A percentile compares a stretch with the other conserved stretches of the same genome.
Evolutionary conservation across 495 filamentous ascomycete genomes (phyloP).

Genomic region (Cryomyces antarcticus): DNA sequence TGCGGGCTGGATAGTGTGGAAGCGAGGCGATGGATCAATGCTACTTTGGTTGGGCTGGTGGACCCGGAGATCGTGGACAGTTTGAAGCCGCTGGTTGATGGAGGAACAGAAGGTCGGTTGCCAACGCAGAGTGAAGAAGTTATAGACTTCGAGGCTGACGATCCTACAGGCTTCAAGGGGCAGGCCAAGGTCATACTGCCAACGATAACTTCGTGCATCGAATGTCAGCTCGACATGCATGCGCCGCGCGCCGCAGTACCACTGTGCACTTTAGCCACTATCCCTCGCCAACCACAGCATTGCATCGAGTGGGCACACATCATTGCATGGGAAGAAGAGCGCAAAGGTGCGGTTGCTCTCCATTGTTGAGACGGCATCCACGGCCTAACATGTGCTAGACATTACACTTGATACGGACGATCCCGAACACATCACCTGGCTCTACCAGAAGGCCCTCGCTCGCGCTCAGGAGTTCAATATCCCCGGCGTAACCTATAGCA

Average conservation of each 20-base stretch:
- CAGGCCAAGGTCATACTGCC: slow-evolving; percentile 87
- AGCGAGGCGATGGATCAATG: slow-evolving; percentile 95
- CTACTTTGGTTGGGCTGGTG: slow-evolving; percentile 76
- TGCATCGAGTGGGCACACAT: slow-evolving; percentile 99
- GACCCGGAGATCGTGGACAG: slow-evolving; percentile 59
- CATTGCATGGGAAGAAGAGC: slow-evolving; percentile 53
- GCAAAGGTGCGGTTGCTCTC: slow-evolving; percentile 26
- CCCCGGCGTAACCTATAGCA: slow-evolving; percentile 78
- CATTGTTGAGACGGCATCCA: slow-evolving; percentile 5
- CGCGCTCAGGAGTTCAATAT: slow-evolving; percentile 83
- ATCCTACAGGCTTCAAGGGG: slow-evolving; percentile 67
- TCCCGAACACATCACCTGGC: slow-evolving; percentile 91
- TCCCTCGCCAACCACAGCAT: slow-evolving; percentile 92
- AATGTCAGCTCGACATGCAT: slow-evolving; percentile 97
- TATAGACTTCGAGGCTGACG: background rate
- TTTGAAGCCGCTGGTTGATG: slow-evolving; percentile 84
- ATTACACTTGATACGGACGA: slow-evolving; percentile 77
- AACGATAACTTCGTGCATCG: slow-evolving; percentile 83
- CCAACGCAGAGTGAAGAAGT: background rate
- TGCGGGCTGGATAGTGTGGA: slow-evolving; percentile 98
- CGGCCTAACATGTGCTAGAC: background rate
- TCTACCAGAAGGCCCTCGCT: slow-evolving; percentile 66
- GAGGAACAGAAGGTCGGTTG: slow-evolving; percentile 68
- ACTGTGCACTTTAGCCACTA: slow-evolving; percentile 88
- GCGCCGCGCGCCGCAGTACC: slow-evolving; percentile 85